Conservation (phyloP, 768 basidiomycete species). For the Tylopilus sp. region DNA sequence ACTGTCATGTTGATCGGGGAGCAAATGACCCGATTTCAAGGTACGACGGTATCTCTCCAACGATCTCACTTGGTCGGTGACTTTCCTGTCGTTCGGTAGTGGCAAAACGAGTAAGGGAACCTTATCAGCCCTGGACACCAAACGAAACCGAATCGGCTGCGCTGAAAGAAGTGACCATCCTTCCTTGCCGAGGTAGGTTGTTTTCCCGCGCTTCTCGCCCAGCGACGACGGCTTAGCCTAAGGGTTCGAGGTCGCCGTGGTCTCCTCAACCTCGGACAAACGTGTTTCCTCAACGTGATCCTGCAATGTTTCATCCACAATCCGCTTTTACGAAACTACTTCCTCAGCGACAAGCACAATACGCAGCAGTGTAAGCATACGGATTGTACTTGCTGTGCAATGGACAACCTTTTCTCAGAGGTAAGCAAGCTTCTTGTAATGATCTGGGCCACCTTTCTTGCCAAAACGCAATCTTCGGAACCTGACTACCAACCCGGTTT, state of each 20-base stretch:
- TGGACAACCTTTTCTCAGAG: constrained; percentile 83
- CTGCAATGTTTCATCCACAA: constrained; percentile 89
- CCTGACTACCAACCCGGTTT: neutral
- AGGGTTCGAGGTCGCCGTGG: constrained; percentile 70
- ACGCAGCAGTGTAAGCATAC: constrained; percentile 60
- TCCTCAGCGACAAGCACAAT: constrained; percentile 89
- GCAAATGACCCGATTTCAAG: constrained; percentile 55
- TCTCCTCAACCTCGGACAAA: constrained; percentile 84
- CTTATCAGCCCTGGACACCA: constrained; percentile 50
- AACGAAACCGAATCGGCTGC: constrained; percentile 37
- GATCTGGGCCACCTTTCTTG: neutral
- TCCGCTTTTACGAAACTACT: constrained; percentile 84
- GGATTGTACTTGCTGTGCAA: constrained; percentile 87
- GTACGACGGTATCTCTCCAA: neutral
- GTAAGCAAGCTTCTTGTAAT: constrained; percentile 31
- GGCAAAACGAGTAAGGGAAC: constrained; percentile 40
- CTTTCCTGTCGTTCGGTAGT: constrained; percentile 22
- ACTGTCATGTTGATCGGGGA: constrained; percentile 56
- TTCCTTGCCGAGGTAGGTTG: constrained; percentile 73
- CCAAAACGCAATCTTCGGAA: neutral
- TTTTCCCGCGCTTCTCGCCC: neutral
- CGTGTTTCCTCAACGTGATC: constrained; percentile 91
- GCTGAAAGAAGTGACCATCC: constrained; percentile 45
- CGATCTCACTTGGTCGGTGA: neutral
- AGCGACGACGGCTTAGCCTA: neutral